Conservation (phyloP, 495 filamentous ascomycete genomes). For the Podospora appendiculata region DNA sequence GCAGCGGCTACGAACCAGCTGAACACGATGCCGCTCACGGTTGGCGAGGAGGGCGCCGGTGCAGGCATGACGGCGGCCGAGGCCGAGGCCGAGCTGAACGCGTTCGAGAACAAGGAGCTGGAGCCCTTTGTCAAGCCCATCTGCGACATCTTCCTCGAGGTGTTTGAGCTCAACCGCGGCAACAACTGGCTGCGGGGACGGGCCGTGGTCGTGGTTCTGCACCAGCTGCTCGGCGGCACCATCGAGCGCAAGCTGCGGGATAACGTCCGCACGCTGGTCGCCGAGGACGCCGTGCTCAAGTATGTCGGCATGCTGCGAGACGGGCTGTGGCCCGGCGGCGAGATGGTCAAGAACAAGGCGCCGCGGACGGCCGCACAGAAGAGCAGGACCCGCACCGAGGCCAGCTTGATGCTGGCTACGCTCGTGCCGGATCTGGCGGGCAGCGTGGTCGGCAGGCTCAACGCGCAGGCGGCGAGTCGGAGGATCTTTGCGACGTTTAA, state of each 20-base stretch:
- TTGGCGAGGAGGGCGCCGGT: constrained; percentile 34
- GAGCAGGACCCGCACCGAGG: constrained; percentile 62
- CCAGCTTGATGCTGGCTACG: constrained; percentile 71
- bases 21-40: constrained; percentile 40
- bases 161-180: constrained; percentile 88
- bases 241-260: constrained; percentile 94
- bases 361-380: constrained; percentile 59
- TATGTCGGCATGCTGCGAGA: constrained; percentile 66
- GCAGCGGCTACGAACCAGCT: constrained; percentile 79
- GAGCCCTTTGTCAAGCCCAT: constrained; percentile 98
- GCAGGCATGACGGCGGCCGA: constrained; percentile 64
- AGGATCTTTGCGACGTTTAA: constrained; percentile 78
- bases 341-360: constrained; percentile 38
- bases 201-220: constrained; percentile 87
- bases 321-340: constrained; percentile 69
- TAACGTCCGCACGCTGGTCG: constrained; percentile 55
- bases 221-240: constrained; percentile 78
- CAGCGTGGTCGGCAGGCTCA: constrained; percentile 75
- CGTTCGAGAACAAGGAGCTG: constrained; percentile 79
- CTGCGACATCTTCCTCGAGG: constrained; percentile 93
- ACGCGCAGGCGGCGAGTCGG: constrained; percentile 75
- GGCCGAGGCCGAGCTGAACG: constrained; percentile 88
- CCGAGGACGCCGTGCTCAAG: constrained; percentile 70
- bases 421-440: constrained; percentile 76
- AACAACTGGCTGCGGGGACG: constrained; percentile 93